Conservation (phyloP, 768 basidiomycete genomes). For the Plicaturopsis crispa region DNA sequence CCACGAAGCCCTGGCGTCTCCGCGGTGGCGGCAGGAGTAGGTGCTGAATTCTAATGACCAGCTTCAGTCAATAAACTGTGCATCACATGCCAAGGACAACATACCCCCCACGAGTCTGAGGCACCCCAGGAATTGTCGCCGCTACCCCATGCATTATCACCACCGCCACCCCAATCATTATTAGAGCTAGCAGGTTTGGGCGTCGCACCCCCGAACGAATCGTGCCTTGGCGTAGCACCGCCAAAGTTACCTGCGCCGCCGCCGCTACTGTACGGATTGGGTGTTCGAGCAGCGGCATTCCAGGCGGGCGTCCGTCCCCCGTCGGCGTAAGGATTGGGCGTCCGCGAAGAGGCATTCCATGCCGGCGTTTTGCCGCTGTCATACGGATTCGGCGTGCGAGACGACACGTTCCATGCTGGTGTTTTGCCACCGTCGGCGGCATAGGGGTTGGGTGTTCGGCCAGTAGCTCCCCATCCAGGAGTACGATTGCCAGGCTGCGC, state of each 20-base stretch:
- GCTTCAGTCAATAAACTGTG: constrained; percentile 2
- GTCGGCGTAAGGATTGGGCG: constrained; percentile 63
- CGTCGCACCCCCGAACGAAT: constrained; percentile 4
- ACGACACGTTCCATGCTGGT: constrained; percentile 42
- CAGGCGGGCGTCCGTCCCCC: constrained; percentile 67
- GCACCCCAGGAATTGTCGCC: constrained; percentile 10
- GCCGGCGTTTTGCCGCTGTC: constrained; percentile 56
- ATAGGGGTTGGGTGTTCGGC: constrained; percentile 29
- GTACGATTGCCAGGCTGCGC: constrained; percentile 22
- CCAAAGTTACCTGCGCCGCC: constrained; percentile 35
- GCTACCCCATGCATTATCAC: constrained; percentile 10
- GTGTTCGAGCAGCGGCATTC: constrained; percentile 54
- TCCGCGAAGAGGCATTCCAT: constrained; percentile 56
- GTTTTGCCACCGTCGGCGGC: constrained; percentile 30
- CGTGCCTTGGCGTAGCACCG: constrained; percentile 35
- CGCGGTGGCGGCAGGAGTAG: constrained; percentile 41
- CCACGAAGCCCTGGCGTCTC: constrained; percentile 30
- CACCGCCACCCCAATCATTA: constrained; percentile 19
- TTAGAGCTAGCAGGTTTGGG: constrained; percentile 10
- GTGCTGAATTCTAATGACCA: constrained; percentile 25
- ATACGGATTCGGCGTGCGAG: constrained; percentile 67
- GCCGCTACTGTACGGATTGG: constrained; percentile 55
- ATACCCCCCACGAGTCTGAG: constrained; percentile 15
- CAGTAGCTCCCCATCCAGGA: constrained; percentile 16
- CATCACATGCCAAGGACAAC: constrained; percentile 1